Evolutionary conservation across 352 stramenopile species (phyloP).

Genomic region (Pythium sp.): DNA sequence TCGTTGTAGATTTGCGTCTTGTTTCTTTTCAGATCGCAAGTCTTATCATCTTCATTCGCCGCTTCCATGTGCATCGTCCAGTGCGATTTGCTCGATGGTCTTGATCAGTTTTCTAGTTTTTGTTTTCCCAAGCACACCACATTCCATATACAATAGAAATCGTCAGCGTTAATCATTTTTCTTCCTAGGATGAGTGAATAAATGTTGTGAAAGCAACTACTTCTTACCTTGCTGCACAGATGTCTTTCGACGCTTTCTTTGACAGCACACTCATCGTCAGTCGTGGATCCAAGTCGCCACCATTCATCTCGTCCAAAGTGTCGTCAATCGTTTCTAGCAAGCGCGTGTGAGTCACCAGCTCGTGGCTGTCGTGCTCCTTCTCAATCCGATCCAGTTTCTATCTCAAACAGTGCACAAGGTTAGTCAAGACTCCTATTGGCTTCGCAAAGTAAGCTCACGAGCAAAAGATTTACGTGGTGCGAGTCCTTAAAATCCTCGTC

Average conservation of each 20-base stretch:
- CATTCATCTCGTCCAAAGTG: neutral
- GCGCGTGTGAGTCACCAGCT: neutral
- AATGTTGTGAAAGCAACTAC: neutral
- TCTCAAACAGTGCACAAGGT: neutral
- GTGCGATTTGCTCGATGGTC: slow-evolving; percentile 37
- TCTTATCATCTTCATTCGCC: neutral
- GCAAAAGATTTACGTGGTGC: slow-evolving; percentile 24
- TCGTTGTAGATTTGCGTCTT: neutral
- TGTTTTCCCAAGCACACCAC: slow-evolving; percentile 1
- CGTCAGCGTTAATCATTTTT: neutral
- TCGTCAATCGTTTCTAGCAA: slow-evolving; percentile 3
- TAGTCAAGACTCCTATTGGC: neutral
- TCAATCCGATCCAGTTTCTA: slow-evolving; percentile 23
- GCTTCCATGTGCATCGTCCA: slow-evolving; percentile 16
- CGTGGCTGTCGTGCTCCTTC: slow-evolving; percentile 6
- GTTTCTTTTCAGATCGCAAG: neutral
- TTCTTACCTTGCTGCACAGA: slow-evolving; percentile 43
- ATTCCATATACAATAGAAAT: slow-evolving; percentile 1
- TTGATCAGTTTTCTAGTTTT: slow-evolving; percentile 31
- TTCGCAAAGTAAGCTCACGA: neutral
- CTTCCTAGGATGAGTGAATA: neutral
- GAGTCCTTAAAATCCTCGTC: slow-evolving; percentile 59
- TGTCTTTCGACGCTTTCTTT: slow-evolving; percentile 37
- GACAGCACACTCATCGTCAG: slow-evolving; percentile 21
- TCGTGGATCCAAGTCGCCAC: neutral